Percentiles rank a stretch among this genome's conserved stretches.
phyloP scores from a whole-genome alignment of 257 asterid genomes.

The Phtheirospermum japonicum region DNA sequence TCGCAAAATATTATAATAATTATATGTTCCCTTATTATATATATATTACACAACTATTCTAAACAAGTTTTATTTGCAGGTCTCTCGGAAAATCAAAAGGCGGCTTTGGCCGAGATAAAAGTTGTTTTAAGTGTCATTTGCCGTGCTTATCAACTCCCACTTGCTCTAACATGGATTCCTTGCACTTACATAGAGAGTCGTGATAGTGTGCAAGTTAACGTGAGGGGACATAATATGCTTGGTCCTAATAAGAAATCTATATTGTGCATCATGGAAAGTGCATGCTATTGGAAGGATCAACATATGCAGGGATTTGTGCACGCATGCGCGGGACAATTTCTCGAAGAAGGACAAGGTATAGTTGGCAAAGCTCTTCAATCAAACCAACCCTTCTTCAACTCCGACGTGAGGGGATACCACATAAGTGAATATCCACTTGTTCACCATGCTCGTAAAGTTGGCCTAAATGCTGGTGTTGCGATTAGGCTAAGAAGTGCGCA shows the following conservation, averaged over 20 bases:
- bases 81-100: conserved; percentile 52
- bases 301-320: conserved; percentile 59
- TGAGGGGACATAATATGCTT: conserved; percentile 13
- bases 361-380: conserved; percentile 73
- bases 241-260: conserved; percentile 28
- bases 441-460: conserved; percentile 76
- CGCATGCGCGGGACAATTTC: conserved; percentile 60
- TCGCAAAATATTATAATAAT: too few relatives aligned
- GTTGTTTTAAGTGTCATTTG: conserved; percentile 56
- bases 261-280: conserved; percentile 46
- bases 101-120: conserved; percentile 56
- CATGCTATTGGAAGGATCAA: conserved; percentile 48
- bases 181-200: conserved; percentile 28
- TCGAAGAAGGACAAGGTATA: conserved; percentile 71
- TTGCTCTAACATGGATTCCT: conserved; percentile 75
- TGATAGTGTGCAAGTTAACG: neutral
- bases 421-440: conserved; percentile 73
- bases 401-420: conserved; percentile 58
- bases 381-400: conserved; percentile 53
- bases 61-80: conserved; percentile 37
- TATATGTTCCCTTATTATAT: too few relatives aligned
- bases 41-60: neutral
- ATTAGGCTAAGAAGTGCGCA: conserved; percentile 55
- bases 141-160: conserved; percentile 63
- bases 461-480: conserved; percentile 66